Conservation (phyloP, 2,329 filamentous ascomycete species). For the Phaeoacremonium minimum region DNA sequence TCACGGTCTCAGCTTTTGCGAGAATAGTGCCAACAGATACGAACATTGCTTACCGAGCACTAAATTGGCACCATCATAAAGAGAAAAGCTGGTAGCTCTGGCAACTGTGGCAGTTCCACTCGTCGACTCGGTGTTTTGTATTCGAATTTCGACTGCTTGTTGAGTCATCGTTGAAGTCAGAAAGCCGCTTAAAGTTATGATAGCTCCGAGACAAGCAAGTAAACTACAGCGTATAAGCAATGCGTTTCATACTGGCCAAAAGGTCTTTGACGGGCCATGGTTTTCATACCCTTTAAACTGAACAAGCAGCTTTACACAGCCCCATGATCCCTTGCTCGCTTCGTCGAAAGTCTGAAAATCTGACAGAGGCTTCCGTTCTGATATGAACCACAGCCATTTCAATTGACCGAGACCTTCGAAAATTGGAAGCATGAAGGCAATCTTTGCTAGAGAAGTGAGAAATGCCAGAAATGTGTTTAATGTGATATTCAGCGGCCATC, state of each 20-base stretch:
- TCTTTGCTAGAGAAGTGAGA: constrained; percentile 16
- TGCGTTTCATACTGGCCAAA: too few species aligned
- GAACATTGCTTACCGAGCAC: constrained; percentile 3
- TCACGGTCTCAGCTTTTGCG: too few species aligned
- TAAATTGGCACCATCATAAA: constrained; percentile 1
- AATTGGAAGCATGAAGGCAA: constrained; percentile 16
- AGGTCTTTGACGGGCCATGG: too few species aligned
- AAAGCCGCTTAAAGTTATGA: constrained; percentile 13
- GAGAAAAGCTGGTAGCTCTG: constrained; percentile 1
- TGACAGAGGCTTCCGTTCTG: constrained; percentile 8
- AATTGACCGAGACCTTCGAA: constrained; percentile 18
- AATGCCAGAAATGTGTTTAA: constrained; percentile 21
- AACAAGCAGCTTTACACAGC: neutral
- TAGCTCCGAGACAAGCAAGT: constrained; percentile 10
- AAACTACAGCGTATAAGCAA: too few species aligned
- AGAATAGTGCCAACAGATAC: too few species aligned
- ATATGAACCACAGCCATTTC: constrained; percentile 18
- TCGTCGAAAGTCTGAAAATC: constrained; percentile 16
- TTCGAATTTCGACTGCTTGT: constrained; percentile 10
- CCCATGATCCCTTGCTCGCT: neutral
- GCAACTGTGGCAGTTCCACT: neutral
- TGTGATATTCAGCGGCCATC: constrained; percentile 16
- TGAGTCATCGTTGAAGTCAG: constrained; percentile 15
- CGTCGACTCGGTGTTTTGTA: neutral
- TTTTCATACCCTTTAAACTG: neutral